phyloP scores from a whole-genome alignment of 139 green algal species.

The Marvania coccoides region DNA sequence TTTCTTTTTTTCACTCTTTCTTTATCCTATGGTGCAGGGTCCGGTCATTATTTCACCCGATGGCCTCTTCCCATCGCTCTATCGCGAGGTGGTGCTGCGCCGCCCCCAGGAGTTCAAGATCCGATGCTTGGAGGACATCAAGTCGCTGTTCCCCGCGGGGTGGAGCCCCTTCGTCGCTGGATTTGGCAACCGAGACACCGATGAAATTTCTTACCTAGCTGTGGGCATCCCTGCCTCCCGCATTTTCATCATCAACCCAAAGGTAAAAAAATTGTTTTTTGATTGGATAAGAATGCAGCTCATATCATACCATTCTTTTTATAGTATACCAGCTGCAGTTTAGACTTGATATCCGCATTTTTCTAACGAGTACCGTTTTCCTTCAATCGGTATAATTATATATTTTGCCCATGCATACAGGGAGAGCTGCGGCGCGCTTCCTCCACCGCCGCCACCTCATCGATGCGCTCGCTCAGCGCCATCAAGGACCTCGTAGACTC shows the following conservation, averaged over 20 bases:
- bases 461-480: slow-evolving; percentile 36
- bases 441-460: slow-evolving; percentile 26
- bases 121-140: slow-evolving; percentile 69
- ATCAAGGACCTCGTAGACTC: slow-evolving; percentile 57
- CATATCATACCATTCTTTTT: background rate
- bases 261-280: slow-evolving; percentile 22
- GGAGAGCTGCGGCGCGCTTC: slow-evolving; percentile 21
- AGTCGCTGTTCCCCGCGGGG: slow-evolving; percentile 74
- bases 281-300: background rate
- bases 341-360: background rate
- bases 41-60: slow-evolving; percentile 94
- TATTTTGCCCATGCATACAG: too few relatives aligned
- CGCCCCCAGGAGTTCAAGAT: slow-evolving; percentile 97
- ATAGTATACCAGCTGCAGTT: background rate
- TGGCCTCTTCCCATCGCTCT: slow-evolving; percentile 84
- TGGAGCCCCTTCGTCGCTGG: slow-evolving; percentile 89
- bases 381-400: background rate
- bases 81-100: slow-evolving; percentile 73
- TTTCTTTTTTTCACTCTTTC: too few relatives aligned
- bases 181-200: slow-evolving; percentile 92
- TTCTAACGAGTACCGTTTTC: background rate
- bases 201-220: slow-evolving; percentile 80
- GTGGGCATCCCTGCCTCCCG: slow-evolving; percentile 67
- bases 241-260: slow-evolving; percentile 95
- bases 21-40: slow-evolving; percentile 42